Base-by-base conservation (phyloP, 2,329 filamentous ascomycete genomes). In the Pseudogymnoascus sp. region DNA sequence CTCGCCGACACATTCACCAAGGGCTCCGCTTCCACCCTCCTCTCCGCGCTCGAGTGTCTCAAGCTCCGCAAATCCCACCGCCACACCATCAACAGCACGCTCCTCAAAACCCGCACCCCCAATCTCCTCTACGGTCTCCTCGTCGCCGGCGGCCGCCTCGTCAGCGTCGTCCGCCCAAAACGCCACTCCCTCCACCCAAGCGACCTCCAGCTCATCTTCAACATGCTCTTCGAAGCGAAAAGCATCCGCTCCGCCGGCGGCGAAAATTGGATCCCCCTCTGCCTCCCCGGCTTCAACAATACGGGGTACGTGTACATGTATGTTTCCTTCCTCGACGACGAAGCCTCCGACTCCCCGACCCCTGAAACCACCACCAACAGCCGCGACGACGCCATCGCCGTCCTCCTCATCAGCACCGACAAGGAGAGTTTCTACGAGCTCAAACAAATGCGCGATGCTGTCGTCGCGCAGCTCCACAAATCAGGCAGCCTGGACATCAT, bases 271-370 rank as follows among this genome's bases (percentile, higher is more conserved):
- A 93, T 97, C 57, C 94, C 94, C 0, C 80, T 99, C 6, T 99
- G 94, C 69, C 81, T 99, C 2, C 95, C 94, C 0, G 93, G 92
- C 4, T 99, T 99, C 77, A 99, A 99, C 76, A 97, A 91, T 73
- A 89, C 87, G 59, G 95, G 94, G 25, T 99, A 96, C 71, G 81
- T 99, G 1, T 97, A 99, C 77, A 97, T 99, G 91, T 99, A 97
- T 71, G 94, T 99, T 71, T 96, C 90, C 77, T 99, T 97, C 73
- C 83, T 99, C 64, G 86, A 80, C 43, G 74, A 79, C 22, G 77
- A 80, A 22, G 77, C 76, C 63, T 68, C 59, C 66, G 22, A 59
- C 84, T 33, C 25, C 86, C 87, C 75, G 85, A 88, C 72, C 84
- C 83, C 68, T 84, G 80, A 36, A 53, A 53, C 5, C 15, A 53